Base-by-base conservation (phyloP, 768 basidiomycete genomes). In the Boletus rubescentipes region DNA sequence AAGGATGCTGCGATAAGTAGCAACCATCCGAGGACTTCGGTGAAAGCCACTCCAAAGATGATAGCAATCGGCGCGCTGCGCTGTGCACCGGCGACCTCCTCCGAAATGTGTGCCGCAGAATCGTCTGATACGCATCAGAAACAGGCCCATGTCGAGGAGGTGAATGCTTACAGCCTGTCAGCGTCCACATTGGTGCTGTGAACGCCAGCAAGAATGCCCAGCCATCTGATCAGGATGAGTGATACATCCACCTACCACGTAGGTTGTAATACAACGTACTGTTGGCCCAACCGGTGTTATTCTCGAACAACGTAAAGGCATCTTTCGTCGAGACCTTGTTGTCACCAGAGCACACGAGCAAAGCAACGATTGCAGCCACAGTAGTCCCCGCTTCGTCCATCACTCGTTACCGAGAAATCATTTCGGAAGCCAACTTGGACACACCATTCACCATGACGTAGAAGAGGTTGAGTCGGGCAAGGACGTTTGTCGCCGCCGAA, bases 131-230 rank as follows among this genome's bases (percentile, higher is more conserved):
- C 23, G 18, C 2, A 14, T 55, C 54, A 57, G 20, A 18, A 43
- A 46, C 20, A 4, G 5, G 3, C 55, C 41, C 15, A 6, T 16
- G 32, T 20, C 39, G 34, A 35, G 6, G 15, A 36, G 9, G 35
- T 31, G 51, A 23, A 68, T 11, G 0, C 84, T 60, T 50, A 87
- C 87, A 89, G 55, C 87, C 87, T 2, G 87, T 89, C 51, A 89
- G 69, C 4, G 86, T 87, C 87, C 87, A 89, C 87, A 89, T 89
- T 0, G 86, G 84, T 2, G 87, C 75, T 0, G 86, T 87, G 63
- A 89, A 88, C 0, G 87, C 77, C 41, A 89, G 65, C 57, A 88
- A 73, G 66, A 89, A 89, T 1, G 86, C 85, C 86, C 86, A 88
- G 14, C 82, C 84, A 67, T 77, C 87, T 88, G 60, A n/a, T 34